Percentiles rank a stretch among this genome's conserved stretches.
These are phyloP conservation scores for Globisporangium carolinianum DNA, from an alignment of 352 stramenopile species.

Conservation along the genomic window DNA sequence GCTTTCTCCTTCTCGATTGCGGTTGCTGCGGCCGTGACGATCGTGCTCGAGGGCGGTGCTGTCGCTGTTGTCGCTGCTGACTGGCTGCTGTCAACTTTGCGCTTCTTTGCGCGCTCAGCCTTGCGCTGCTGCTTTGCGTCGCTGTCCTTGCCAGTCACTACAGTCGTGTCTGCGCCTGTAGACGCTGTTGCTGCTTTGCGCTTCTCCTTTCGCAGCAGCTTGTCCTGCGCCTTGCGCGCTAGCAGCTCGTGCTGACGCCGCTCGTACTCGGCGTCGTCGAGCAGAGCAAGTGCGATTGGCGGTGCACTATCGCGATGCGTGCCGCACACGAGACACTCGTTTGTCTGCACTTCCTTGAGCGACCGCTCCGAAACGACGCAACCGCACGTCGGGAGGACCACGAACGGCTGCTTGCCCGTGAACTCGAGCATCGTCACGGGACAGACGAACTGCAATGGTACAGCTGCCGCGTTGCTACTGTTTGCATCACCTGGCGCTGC, in stretches of 20 bases:
- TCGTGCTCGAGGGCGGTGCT: slow-evolving; percentile 22
- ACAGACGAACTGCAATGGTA: slow-evolving; percentile 25
- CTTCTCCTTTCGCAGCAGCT: slow-evolving; percentile 38
- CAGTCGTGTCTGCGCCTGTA: background rate
- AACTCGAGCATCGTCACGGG: slow-evolving; percentile 86
- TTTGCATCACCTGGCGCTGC: too few species aligned
- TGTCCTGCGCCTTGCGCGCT: slow-evolving; percentile 39
- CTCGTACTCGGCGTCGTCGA: slow-evolving; percentile 52
- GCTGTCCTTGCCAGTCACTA: slow-evolving; percentile 2
- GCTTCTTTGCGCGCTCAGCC: slow-evolving; percentile 33
- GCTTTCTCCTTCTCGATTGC: slow-evolving; percentile 64
- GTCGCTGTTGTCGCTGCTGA: slow-evolving; percentile 10
- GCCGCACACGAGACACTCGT: slow-evolving; percentile 64
- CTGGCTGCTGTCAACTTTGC: slow-evolving; percentile 16
- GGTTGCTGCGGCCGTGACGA: slow-evolving; percentile 45
- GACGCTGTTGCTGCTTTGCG: slow-evolving; percentile 1
- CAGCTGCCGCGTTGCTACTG: too few species aligned
- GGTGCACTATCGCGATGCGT: slow-evolving; percentile 42
- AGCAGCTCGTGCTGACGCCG: slow-evolving; percentile 35
- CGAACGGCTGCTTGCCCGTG: slow-evolving; percentile 84
- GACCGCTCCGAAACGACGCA: slow-evolving; percentile 87
- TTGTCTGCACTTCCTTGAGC: slow-evolving; percentile 73
- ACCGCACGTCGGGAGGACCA: slow-evolving; percentile 72
- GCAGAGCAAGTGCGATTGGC: slow-evolving; percentile 57
- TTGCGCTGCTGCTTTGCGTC: slow-evolving; percentile 11